Percentiles rank a stretch among this genome's conserved stretches.
These are phyloP conservation scores for Neurospora sp. DNA, from an alignment of 495 filamentous ascomycete genomes.

Conservation along the genomic window DNA sequence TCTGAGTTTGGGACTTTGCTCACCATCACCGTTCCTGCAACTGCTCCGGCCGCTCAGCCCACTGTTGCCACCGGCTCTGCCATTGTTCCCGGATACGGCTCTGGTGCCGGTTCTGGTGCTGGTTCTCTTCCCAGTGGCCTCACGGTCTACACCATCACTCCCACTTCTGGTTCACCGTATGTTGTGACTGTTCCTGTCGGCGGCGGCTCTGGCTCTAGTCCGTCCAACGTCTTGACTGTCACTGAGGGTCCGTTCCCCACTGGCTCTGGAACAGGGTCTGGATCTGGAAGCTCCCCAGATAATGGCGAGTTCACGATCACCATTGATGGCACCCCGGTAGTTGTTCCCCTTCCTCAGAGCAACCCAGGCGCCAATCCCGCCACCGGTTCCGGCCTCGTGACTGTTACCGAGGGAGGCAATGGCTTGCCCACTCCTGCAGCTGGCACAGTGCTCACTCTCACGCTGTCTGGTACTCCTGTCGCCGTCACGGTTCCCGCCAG, in stretches of 20 bases:
- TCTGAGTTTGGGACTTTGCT: neutral
- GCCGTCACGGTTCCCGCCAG: neutral
- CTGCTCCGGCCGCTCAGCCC: neutral
- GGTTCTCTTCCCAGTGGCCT: neutral
- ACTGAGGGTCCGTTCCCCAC: neutral
- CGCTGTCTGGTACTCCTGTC: neutral
- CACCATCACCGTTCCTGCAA: neutral
- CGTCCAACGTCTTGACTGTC: neutral
- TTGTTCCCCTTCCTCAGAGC: neutral
- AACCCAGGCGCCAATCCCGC: neutral
- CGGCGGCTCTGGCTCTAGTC: neutral
- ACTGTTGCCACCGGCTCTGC: neutral
- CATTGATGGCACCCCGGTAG: neutral
- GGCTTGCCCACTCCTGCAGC: neutral
- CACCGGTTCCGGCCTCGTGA: neutral
- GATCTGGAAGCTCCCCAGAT: neutral
- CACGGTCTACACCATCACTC: slow-evolving; percentile 9
- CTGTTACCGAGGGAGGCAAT: neutral
- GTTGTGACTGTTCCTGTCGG: slow-evolving; percentile 5
- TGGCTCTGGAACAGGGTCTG: neutral
- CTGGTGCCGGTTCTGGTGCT: neutral
- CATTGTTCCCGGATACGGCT: neutral
- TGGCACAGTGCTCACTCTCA: neutral
- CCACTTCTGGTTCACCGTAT: slow-evolving; percentile 5
- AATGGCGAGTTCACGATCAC: neutral